Evolutionary conservation across 441 rosid species (phyloP), one percentile per base, ranked within the genome.

Genomic region (Bocquillonia castaneifolia): DNA sequence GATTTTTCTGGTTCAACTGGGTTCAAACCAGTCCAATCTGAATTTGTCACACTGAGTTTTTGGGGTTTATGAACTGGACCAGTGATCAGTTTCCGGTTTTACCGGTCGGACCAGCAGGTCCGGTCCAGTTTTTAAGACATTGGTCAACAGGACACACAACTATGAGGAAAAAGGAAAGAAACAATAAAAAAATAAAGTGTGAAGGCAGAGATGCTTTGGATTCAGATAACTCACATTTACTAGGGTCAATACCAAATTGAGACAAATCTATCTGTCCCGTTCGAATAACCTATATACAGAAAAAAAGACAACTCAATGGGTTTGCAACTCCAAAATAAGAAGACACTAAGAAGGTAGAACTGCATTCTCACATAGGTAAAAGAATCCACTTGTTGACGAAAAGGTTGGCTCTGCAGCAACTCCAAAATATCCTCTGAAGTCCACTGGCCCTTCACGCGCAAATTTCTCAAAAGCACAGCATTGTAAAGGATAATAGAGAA

Each of bases 371-470:
- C 97, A 69, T 88, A 83, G 65, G 96, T 89, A 76, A 94, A 94
- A 36, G 97, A 91, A 86, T 91, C 99, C 58, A 94, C 88, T 91
- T 94, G 97, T 69, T 90, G 93, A 74, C 94, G 96, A 54, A 90
- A 91, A 67, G 99, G 96, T 13, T 96, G 87, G 73, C 99, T 87
- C 79, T 91, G 97, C 72, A 94, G 76, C 79, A 94, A 79, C 74
- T 94, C 97, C 66, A 94, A 76, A 72, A 91, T 73, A 74, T 91
- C 97, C 70, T 85, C 85, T 34, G 90, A 81, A 50, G 80, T 85
- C 88, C 86, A 81, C 42, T 77, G 84, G 54, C 88, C 97, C 99
- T 91, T 85, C 73, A 75, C 77, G 56, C 68, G 55, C 68, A 62
- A 68, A 74, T 67, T 36, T 56, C 42, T 66, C 67, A 68, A 58